Base-by-base conservation (phyloP, 1,284 basidiomycete genomes). In the Anthracocystis setariae region DNA sequence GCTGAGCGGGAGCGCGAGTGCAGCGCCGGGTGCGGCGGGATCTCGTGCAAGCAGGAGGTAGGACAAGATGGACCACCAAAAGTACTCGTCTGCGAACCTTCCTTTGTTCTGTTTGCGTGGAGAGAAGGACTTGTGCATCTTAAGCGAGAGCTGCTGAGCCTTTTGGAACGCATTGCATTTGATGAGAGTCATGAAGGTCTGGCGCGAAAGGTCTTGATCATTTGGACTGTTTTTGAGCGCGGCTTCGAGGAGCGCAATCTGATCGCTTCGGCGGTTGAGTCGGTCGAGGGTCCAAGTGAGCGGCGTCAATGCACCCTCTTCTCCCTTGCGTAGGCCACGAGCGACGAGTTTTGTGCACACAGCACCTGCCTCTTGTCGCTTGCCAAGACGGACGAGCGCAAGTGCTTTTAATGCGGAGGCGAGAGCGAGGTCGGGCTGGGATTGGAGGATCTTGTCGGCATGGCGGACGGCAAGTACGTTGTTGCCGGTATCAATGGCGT, bases 61-160 rank as follows among this genome's bases (percentile, higher is more conserved):
- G 65, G 90, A 88, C 75, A 91, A 89, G 25, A 91, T 87, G 66
- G 87, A 90, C 92, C 91, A 94, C 82, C 91, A 93, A 40, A 92
- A 84, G 82, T 91, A 93, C 45, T 89, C 86, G 54, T 91, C 90
- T 18, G 51, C 62, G 91, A 91, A 94, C 79, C 91, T 92, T 33
- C 92, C 83, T 44, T 89, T 86, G 53, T 91, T 89, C 75, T 90
- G 91, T 84, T 89, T 88, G 77, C 88, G 65, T 89, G 86, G 89
- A 90, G 70, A 43, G 47, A 48, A 64, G 39, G 68, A 39, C 73
- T 78, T 63, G 43, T 64, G 67, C 60, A 76, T 44, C 47, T 61
- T 47, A 17, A 57, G 24, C 10, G 53, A 15, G 5, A 82, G 77
- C 71, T 81, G 78, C 55, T 83, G 83, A 9, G 80, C 78, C 21